These are phyloP conservation scores for Leccinum fibrillosum DNA, from an alignment of 768 basidiomycete species.

Conservation along the genomic window DNA sequence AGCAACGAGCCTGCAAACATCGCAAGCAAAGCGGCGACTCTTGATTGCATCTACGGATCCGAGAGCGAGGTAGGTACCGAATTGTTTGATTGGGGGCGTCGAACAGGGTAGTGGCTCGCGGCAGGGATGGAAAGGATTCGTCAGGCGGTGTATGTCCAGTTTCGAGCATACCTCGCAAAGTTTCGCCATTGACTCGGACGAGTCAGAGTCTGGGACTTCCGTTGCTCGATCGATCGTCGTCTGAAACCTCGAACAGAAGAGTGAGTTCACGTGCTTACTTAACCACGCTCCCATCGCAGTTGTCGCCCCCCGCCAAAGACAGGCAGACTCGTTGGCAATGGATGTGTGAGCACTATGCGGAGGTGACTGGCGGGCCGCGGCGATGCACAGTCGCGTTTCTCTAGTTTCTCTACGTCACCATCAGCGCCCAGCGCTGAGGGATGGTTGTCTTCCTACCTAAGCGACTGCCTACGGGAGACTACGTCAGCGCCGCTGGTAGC, in stretches of 20 bases:
- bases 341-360: neutral
- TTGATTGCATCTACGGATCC: conserved; percentile 18
- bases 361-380: no score
- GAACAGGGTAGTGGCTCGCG: neutral
- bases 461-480: no score
- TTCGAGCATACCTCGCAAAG: conserved; percentile 11
- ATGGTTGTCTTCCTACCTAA: no score
- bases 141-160: conserved; percentile 1
- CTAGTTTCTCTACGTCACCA: no score
- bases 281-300: neutral
- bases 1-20: conserved; percentile 12
- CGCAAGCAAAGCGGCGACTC: conserved; percentile 6
- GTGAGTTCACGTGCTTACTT: neutral
- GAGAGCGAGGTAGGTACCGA: neutral
- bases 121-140: conserved; percentile 4
- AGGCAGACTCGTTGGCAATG: no score
- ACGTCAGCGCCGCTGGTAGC: no score
- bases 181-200: neutral
- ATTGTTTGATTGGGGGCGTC: neutral
- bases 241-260: neutral
- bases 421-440: no score
- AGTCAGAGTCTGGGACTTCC: neutral
- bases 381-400: no score
- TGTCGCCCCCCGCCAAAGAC: no score
- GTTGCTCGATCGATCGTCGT: neutral